Evolutionary conservation across 2,329 filamentous ascomycete species (phyloP), one percentile per base, ranked within the genome.

Genomic region (Pseudogymnoascus sp.): DNA sequence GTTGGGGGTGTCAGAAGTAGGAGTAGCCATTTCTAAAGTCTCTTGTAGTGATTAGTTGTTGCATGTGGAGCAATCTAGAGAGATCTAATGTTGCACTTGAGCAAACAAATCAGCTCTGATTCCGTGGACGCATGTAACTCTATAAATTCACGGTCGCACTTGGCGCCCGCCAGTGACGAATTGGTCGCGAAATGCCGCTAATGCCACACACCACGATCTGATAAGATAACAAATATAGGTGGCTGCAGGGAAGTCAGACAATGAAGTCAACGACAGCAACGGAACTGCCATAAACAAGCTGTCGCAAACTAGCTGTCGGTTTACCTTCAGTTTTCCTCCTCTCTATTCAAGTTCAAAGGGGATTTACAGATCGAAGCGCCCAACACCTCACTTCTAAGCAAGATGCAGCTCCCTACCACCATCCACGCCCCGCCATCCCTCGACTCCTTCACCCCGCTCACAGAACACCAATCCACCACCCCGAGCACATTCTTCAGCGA

Each of bases 391-490:
- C 16, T n/a, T 31, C 46, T n/a, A 31, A 31, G 23, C 25, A 56
- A 56, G 25, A 60, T 60, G 59, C 34, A 37, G 71, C 69, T 70
- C 38, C 68, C 68, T 28, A 83, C 80, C 3, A 85, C 83, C 1
- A 83, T 90, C 53, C 80, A 80, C 59, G 76, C 76, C 2, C 77
- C 84, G 28, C 88, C 88, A 4, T 76, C 80, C 14, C 70, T 79
- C 12, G 78, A 78, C 37, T 83, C 86, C 71, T 93, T 86, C 75
- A 85, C 82, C 36, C 78, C 83, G 3, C 80, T 93, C 53, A 78
- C 81, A 64, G 86, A 90, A 65, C 89, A 91, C 72, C 84, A 91
- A 73, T 79, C 85, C 61, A 85, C 87, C 70, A 93, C 90, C 1
- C 90, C 90, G 0, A 79, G 80, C 64, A 88, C 84, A 43, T 93